A percentile compares a stretch with the other conserved stretches of the same genome.
Evolutionary conservation across 192 early-diverging fungal genomes (phyloP).

Genomic region (Funneliformis mosseae): DNA sequence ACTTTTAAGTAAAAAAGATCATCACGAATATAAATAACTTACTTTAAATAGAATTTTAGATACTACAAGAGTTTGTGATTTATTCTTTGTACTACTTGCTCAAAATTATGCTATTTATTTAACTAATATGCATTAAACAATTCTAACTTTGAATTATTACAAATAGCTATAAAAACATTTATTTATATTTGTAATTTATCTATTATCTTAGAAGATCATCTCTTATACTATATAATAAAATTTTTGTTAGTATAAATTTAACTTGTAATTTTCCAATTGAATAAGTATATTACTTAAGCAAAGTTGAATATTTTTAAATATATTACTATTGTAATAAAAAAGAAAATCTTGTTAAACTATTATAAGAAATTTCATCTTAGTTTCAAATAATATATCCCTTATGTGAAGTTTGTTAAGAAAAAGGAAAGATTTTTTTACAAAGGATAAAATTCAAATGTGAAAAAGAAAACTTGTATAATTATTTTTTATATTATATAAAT

Average conservation of each 20-base stretch:
- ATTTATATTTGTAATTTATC: not conserved
- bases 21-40: not conserved
- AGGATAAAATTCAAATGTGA: no score
- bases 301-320: no score
- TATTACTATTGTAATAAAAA: no score
- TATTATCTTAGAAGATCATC: not conserved
- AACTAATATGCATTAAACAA: not conserved
- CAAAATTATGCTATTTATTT: not conserved
- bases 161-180: not conserved
- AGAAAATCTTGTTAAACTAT: no score
- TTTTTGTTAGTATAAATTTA: not conserved
- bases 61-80: not conserved
- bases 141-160: not conserved
- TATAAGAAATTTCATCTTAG: no score
- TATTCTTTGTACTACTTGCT: not conserved
- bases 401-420: no score
- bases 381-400: no score
- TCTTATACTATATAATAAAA: not conserved
- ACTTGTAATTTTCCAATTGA: no score
- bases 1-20: not conserved
- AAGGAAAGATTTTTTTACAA: no score
- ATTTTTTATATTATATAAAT: no score
- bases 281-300: no score
- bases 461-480: no score
- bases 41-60: not conserved